Evolutionary conservation across 768 basidiomycete genomes (phyloP).

Genomic region (Cubamyces sp.): DNA sequence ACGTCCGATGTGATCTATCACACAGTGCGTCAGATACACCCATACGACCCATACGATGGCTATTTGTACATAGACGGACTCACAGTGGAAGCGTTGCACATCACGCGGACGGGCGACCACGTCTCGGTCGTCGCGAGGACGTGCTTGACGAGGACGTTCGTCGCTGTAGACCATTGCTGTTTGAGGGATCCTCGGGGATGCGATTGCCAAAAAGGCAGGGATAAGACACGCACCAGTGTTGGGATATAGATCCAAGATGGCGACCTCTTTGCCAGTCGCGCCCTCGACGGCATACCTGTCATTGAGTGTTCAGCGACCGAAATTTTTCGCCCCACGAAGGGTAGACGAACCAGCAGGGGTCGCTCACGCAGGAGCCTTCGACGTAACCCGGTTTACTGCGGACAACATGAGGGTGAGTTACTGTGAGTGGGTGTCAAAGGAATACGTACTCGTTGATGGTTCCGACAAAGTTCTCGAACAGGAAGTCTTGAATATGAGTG

Average conservation of each 20-base stretch:
- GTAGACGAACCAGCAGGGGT: constrained; percentile 57
- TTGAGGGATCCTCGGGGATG: neutral
- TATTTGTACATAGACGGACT: constrained; percentile 18
- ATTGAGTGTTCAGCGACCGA: neutral
- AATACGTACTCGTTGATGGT: constrained; percentile 48
- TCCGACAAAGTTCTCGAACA: constrained; percentile 58
- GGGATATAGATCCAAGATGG: constrained; percentile 61
- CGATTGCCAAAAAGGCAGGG: neutral
- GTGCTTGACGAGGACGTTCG: constrained; percentile 53
- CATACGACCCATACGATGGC: neutral
- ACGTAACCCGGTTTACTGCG: constrained; percentile 47
- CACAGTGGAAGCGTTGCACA: constrained; percentile 59
- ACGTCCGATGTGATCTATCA: constrained; percentile 47
- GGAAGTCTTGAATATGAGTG: constrained; percentile 58
- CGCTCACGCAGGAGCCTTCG: constrained; percentile 60
- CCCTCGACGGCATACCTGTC: constrained; percentile 48
- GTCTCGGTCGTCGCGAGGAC: constrained; percentile 52
- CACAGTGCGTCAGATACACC: neutral
- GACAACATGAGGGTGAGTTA: neutral
- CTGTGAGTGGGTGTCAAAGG: neutral
- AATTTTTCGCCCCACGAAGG: neutral
- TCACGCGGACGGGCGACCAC: constrained; percentile 46
- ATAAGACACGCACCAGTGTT: constrained; percentile 48
- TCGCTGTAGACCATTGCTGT: constrained; percentile 38
- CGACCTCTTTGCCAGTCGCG: constrained; percentile 62